Evolutionary conservation across 306 rosid genomes (phyloP).

Genomic region (Chamaecrista fasciculata): DNA sequence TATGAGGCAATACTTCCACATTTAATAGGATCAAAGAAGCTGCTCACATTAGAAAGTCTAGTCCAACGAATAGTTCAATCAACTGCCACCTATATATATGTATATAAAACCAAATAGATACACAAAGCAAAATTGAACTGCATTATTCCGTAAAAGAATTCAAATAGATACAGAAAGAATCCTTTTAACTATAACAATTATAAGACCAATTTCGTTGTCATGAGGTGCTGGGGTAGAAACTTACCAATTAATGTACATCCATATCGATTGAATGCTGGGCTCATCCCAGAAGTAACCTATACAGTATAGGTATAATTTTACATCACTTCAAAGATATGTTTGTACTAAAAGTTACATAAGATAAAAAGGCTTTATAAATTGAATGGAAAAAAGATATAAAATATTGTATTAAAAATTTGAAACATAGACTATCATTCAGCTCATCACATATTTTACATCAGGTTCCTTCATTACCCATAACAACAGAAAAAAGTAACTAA

Average conservation of each 20-base stretch:
- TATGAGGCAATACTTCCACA: neutral
- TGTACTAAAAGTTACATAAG: neutral
- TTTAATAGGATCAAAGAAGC: neutral
- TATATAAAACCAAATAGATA: neutral
- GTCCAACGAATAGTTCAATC: neutral
- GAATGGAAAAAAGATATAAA: conserved; percentile 4
- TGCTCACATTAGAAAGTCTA: conserved; percentile 1
- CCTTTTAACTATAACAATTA: conserved; percentile 1
- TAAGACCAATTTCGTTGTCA: conserved; percentile 1
- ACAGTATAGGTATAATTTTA: conserved; percentile 9
- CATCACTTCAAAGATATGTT: neutral
- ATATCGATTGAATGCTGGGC: conserved; percentile 73
- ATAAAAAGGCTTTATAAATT: conserved; percentile 7
- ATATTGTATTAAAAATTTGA: neutral
- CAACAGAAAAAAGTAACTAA: neutral
- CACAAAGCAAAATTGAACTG: neutral
- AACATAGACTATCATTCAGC: conserved; percentile 8
- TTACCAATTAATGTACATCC: conserved; percentile 90
- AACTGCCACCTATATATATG: neutral
- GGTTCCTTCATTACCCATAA: conserved; percentile 3
- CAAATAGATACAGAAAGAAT: conserved; percentile 8
- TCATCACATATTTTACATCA: neutral
- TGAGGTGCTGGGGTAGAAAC: conserved; percentile 15
- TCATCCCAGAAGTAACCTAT: conserved; percentile 94
- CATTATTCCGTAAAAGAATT: neutral